Evolutionary conservation across 148 eudicot genomes (phyloP), one percentile per base, ranked within the genome.

Genomic region (Arctostaphylos glauca): DNA sequence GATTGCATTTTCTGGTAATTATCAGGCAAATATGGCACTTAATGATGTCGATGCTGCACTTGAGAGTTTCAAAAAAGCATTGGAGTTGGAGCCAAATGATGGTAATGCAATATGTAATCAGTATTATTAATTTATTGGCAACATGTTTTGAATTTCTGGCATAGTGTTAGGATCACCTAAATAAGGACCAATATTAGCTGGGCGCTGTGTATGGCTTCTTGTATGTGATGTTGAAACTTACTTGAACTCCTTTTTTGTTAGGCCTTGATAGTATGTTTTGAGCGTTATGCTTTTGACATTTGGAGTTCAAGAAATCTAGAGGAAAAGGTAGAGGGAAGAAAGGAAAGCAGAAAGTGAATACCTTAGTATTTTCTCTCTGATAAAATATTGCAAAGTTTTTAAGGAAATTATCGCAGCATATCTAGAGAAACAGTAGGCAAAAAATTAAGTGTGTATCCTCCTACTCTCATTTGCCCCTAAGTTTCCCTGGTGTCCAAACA

Each of bases 71-170:
- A 84, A 83, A 78, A 93, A 89, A 84, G 98, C 98, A 64, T 79
- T 89, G 85, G 88, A 86, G 72, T 85, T 95, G 83, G 93, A 89
- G 86, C 98, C 98, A 38, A 91, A 89, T 89, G 94, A 95, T 83
- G 92, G 98, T 93, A 68, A 79, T 79, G 50, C 46, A n/a, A 16
- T 41, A 6, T 55, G 23, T 41, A 54, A 54, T 77, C 25, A 38
- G 43, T 12, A 23, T 8, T 66, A 25, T 23, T 62, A 62, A 8
- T 47, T 5, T 49, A 76, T 54, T 77, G 6, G 15, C 47, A 43
- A 77, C 64, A 77, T 53, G 47, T 23, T 21, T 23, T 55, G 48
- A 18, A 18, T 55, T 77, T 21, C 19, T 77, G 56, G 49, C 38
- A 58, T 58, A 16, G 31, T 38, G 41, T 59, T 21, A 47, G 23